Conservation (phyloP, 352 stramenopile genomes). For the Globisporangium viniferum region DNA sequence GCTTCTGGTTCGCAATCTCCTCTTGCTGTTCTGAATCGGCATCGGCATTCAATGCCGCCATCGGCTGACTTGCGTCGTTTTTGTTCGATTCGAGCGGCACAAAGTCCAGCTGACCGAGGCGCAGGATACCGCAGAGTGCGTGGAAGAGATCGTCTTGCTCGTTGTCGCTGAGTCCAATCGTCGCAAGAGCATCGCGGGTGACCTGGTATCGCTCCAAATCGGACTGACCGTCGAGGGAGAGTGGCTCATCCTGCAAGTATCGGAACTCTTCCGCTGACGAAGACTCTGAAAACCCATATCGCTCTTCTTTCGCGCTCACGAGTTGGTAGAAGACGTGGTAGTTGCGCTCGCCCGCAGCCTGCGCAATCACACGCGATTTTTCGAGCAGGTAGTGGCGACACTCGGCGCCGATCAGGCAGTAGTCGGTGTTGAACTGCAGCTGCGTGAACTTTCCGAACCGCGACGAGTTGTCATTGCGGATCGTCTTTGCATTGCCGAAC, state of each 20-base stretch:
- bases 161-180: slow-evolving; percentile 63
- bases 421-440: slow-evolving; percentile 89
- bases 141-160: slow-evolving; percentile 79
- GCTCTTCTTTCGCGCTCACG: slow-evolving; percentile 54
- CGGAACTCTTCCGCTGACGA: slow-evolving; percentile 59
- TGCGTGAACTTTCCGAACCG: slow-evolving; percentile 95
- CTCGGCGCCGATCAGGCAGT: slow-evolving; percentile 84
- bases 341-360: slow-evolving; percentile 92
- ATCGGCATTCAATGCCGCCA: slow-evolving; percentile 38
- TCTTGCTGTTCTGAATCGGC: slow-evolving; percentile 20
- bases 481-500: slow-evolving; percentile 92
- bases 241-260: slow-evolving; percentile 71
- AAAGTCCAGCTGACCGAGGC: slow-evolving; percentile 82
- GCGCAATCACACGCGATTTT: slow-evolving; percentile 93
- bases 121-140: slow-evolving; percentile 71
- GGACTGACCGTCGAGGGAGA: slow-evolving; percentile 64
- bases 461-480: slow-evolving; percentile 94
- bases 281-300: slow-evolving; percentile 45
- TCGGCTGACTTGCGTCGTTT: slow-evolving; percentile 66
- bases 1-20: slow-evolving; percentile 49
- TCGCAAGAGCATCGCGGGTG: slow-evolving; percentile 74
- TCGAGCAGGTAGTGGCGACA: slow-evolving; percentile 96
- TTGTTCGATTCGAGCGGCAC: slow-evolving; percentile 71
- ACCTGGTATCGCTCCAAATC: slow-evolving; percentile 78
- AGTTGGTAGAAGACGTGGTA: slow-evolving; percentile 99